Percentiles rank a stretch among this genome's conserved stretches.
Conservation (phyloP, 768 basidiomycete genomes). For the Cystobasidium ongulense region DNA sequence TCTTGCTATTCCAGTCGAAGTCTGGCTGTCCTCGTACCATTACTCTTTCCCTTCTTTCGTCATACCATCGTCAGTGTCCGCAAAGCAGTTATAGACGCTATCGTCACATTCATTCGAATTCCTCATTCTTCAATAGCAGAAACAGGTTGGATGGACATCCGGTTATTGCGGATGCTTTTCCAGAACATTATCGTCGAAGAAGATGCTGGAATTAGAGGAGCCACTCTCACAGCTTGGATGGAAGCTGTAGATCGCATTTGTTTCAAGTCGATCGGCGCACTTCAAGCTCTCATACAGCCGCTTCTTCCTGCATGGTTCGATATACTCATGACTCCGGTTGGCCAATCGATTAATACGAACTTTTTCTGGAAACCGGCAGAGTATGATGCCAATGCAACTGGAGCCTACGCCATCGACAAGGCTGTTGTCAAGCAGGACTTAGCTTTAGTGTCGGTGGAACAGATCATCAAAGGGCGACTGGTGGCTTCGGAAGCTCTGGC, state of each 20-base stretch:
- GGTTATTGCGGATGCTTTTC: conserved; percentile 74
- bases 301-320: conserved; percentile 60
- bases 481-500: conserved; percentile 71
- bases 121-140: conserved; percentile 51
- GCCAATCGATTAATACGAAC: conserved; percentile 60
- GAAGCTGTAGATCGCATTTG: not conserved
- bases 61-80: conserved; percentile 92
- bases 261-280: conserved; percentile 42
- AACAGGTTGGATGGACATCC: conserved; percentile 68
- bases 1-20: conserved; percentile 55
- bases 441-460: conserved; percentile 66
- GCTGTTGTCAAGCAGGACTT: conserved; percentile 86
- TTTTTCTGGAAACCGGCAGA: conserved; percentile 52
- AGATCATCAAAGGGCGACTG: conserved; percentile 68
- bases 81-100: conserved; percentile 78
- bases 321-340: conserved; percentile 80
- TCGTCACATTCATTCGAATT: conserved; percentile 76
- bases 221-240: conserved; percentile 66
- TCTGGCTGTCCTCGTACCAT: conserved; percentile 70
- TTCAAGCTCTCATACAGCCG: conserved; percentile 40
- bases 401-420: conserved; percentile 81
- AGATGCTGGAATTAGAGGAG: conserved; percentile 67
- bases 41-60: conserved; percentile 90
- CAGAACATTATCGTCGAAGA: conserved; percentile 93
- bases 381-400: conserved; percentile 49